Percentiles rank a stretch among this genome's conserved stretches.
These are phyloP conservation scores for Ophiostoma quercus DNA, from an alignment of 2,329 filamentous ascomycete genomes.

Conservation along the genomic window DNA sequence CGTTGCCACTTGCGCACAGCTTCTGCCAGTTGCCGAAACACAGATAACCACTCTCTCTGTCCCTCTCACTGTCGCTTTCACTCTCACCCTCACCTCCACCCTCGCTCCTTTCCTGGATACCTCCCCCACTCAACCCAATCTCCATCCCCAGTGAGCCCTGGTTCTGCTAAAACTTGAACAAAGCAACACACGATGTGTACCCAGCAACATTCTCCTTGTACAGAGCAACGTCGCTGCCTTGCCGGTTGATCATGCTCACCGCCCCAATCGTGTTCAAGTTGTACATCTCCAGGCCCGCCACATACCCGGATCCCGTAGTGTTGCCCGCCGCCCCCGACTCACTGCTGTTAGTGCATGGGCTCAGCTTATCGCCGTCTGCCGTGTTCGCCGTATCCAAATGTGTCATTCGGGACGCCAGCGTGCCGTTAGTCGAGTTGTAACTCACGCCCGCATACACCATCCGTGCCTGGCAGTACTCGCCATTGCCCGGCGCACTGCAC, in stretches of 20 bases:
- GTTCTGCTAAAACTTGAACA: slow-evolving; percentile 29
- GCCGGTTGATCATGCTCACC: slow-evolving; percentile 26
- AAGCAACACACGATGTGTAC: slow-evolving; percentile 29
- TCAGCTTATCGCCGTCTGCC: too few species aligned
- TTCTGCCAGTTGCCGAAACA: slow-evolving; percentile 24
- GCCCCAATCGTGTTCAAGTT: slow-evolving; percentile 45
- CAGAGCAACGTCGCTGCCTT: slow-evolving; percentile 26
- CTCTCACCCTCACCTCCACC: neutral
- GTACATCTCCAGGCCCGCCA: slow-evolving; percentile 35
- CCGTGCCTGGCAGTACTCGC: slow-evolving; percentile 40
- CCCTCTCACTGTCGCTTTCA: neutral
- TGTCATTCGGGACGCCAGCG: neutral
- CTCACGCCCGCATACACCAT: slow-evolving; percentile 38
- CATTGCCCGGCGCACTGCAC: slow-evolving; percentile 36
- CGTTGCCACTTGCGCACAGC: slow-evolving; percentile 13
- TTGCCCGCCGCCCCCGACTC: neutral
- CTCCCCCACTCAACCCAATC: neutral
- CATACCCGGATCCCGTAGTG: neutral
- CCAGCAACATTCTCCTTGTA: slow-evolving; percentile 28
- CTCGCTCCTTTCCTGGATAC: neutral
- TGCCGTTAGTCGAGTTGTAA: slow-evolving; percentile 14
- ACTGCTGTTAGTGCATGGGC: neutral
- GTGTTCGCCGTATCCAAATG: neutral
- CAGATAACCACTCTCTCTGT: slow-evolving; percentile 17
- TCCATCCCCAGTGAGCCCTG: slow-evolving; percentile 19